Conservation (phyloP, 495 filamentous ascomycete species). For the Neurospora intermedia region DNA sequence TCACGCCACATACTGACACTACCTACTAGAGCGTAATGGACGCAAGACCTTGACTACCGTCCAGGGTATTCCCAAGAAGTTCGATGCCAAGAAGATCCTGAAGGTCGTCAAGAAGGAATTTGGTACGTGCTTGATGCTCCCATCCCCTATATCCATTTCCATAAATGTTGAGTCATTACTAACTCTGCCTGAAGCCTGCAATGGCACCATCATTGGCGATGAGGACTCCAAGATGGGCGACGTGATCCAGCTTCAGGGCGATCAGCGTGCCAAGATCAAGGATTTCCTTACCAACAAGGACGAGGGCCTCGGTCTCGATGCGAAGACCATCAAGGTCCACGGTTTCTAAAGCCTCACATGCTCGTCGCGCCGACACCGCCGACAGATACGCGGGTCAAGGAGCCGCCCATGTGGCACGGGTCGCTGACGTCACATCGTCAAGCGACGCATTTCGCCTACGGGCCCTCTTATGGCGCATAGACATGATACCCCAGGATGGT, state of each 20-base stretch:
- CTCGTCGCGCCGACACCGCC: slow-evolving; percentile 18
- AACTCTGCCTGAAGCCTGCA: slow-evolving; percentile 61
- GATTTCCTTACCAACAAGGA: slow-evolving; percentile 95
- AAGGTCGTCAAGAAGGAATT: slow-evolving; percentile 99
- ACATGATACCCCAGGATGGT: slow-evolving; percentile 23
- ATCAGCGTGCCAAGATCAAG: slow-evolving; percentile 97
- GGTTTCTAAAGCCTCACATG: slow-evolving; percentile 54
- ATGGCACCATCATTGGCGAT: slow-evolving; percentile 99
- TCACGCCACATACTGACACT: neutral
- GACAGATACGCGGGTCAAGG: slow-evolving; percentile 2
- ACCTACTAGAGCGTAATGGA: slow-evolving; percentile 87
- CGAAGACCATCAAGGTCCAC: slow-evolving; percentile 96
- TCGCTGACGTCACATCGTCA: neutral
- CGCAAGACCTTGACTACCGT: slow-evolving; percentile 99
- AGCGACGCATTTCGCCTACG: neutral
- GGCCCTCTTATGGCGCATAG: slow-evolving; percentile 10
- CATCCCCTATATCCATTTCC: neutral
- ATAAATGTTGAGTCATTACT: neutral
- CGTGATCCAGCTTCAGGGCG: slow-evolving; percentile 98
- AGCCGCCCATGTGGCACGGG: slow-evolving; percentile 8
- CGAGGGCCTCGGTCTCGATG: slow-evolving; percentile 79
- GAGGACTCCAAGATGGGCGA: slow-evolving; percentile 80
- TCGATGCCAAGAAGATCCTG: slow-evolving; percentile 98
- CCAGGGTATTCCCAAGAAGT: slow-evolving; percentile 95
- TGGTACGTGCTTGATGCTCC: slow-evolving; percentile 46